phyloP scores from a whole-genome alignment of 129 eudicot genomes.

The Mikania micrantha region DNA sequence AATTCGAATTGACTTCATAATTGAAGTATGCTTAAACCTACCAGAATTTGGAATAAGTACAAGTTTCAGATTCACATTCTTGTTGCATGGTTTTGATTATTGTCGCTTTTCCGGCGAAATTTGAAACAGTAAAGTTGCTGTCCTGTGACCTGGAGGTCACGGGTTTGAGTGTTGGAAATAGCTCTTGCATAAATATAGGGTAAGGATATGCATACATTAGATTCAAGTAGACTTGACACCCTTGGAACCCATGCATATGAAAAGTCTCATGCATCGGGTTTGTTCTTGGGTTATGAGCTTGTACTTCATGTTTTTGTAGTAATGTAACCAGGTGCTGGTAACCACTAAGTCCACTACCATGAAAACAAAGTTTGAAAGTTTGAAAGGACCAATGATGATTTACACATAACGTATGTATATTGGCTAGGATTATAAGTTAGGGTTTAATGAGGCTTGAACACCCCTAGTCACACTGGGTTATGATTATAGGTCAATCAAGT shows the following conservation, averaged over 20 bases:
- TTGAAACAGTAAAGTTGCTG: too few relatives aligned
- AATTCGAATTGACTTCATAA: background rate
- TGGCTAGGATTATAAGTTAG: background rate
- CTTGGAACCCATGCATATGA: too few relatives aligned
- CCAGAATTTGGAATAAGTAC: background rate
- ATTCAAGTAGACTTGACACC: too few relatives aligned
- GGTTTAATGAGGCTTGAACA: background rate
- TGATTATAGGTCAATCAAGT: background rate
- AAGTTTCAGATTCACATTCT: background rate
- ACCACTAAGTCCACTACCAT: too few relatives aligned
- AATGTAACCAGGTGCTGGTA: background rate
- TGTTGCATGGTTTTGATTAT: background rate
- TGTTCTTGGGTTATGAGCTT: slow-evolving; percentile 1
- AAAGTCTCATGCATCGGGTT: too few relatives aligned
- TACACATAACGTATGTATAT: background rate
- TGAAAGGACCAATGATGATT: too few relatives aligned
- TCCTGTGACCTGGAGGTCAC: too few relatives aligned
- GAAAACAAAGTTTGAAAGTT: background rate
- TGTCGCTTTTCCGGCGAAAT: too few relatives aligned
- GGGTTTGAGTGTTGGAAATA: too few relatives aligned
- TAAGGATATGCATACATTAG: too few relatives aligned
- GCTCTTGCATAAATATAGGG: too few relatives aligned
- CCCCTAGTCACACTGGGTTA: background rate
- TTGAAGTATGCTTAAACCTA: background rate
- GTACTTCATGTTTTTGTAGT: background rate